Evolutionary conservation across 495 filamentous ascomycete species (phyloP), one percentile per base, ranked within the genome.

Genomic region (Penicillium bovifimosum): DNA sequence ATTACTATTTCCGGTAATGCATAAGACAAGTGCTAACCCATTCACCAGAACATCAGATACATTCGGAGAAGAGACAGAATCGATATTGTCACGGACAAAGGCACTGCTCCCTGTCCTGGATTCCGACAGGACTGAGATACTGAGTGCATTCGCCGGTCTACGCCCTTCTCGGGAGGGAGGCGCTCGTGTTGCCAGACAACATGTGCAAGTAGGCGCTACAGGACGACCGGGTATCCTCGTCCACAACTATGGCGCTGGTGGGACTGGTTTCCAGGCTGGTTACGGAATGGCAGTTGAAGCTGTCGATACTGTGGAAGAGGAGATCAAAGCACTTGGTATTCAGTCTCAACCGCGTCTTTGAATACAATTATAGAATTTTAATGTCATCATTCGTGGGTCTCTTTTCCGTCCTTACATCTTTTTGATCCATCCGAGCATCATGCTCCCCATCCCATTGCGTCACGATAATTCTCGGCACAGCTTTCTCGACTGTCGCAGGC

Each of bases 161-260:
- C 53, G 66, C 2, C 66, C 66, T 3, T 70, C 64, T 2, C 54
- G 67, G 5, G 50, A 66, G 24, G 62, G 64, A 20, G 65, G 65
- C 6, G 60, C 66, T 6, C 49, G 64, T 29, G 59, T 69, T 34
- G 56, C 64, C 9, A 48, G 47, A 54, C 62, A 67, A 18, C 24
- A 32, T 13, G 44, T 59, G 7, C 5, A 31, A 27, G 9, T 48
- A 11, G 50, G 47, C 11, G 26, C 9, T 2, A 14, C 17, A 1
- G 17, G 39, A 13, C 38, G 46, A 5, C n/a, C 13, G 14, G 52
- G 27, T 5, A 35, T 46, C 0, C 18, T 65, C 29, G 58, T 65
- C 9, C 62, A 65, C 42, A 65, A 62, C 28, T 96, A 62, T 47
- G 51, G 59, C 1, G 52, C 55, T 41, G 53, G 62, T 24, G 56